Conservation (phyloP, 2,329 filamentous ascomycete species). For the Claviceps capensis region DNA sequence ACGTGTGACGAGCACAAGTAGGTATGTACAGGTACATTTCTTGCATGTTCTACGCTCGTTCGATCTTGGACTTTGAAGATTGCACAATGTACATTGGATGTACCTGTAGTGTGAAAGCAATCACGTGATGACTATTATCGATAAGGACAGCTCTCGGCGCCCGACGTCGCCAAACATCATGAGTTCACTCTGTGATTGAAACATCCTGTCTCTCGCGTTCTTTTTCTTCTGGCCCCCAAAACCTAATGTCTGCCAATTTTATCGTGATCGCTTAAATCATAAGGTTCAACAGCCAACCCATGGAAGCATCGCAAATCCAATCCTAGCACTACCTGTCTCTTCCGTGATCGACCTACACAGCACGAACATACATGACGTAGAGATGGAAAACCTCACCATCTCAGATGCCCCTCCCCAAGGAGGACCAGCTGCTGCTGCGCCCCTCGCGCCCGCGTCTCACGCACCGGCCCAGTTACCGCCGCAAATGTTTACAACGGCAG, state of each 20-base stretch:
- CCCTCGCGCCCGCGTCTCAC: constrained; percentile 21
- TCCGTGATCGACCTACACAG: neutral
- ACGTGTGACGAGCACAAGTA: neutral
- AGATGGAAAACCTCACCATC: constrained; percentile 41
- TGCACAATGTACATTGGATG: too few species aligned
- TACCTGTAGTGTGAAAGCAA: too few species aligned
- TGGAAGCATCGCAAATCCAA: neutral
- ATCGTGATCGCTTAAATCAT: constrained; percentile 1
- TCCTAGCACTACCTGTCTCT: constrained; percentile 3
- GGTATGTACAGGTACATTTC: constrained; percentile 1
- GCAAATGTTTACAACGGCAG: constrained; percentile 97
- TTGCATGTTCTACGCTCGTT: constrained; percentile 6
- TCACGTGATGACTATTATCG: constrained; percentile 4
- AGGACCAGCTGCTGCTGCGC: constrained; percentile 15
- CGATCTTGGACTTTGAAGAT: neutral
- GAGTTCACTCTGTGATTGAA: neutral
- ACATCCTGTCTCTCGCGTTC: neutral
- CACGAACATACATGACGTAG: constrained; percentile 12
- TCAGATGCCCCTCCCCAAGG: constrained; percentile 32
- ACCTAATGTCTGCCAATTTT: neutral
- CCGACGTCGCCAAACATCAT: neutral
- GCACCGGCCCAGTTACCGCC: constrained; percentile 57
- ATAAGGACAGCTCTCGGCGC: neutral
- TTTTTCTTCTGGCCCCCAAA: neutral
- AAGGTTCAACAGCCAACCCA: neutral